These are phyloP conservation scores for Leishmania mexicana DNA, from an alignment of 208 protist genomes.

Conservation along the genomic window DNA sequence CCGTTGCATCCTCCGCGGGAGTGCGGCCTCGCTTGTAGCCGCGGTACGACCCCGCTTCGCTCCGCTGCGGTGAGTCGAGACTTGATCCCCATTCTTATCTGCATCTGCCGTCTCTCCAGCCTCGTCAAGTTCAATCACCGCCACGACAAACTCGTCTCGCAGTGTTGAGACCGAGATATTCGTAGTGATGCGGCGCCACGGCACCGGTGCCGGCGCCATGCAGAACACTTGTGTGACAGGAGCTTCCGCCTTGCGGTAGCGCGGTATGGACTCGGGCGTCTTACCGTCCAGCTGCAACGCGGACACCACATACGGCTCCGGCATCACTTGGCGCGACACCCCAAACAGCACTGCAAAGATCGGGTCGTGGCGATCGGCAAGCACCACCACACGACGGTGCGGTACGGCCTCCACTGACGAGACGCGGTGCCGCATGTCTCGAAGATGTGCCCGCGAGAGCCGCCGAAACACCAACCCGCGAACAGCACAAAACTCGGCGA, in stretches of 20 bases:
- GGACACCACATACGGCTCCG: slow-evolving; percentile 24
- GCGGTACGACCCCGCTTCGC: not conserved
- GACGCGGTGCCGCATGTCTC: slow-evolving; percentile 36
- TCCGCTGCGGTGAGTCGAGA: not conserved
- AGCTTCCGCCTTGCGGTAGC: slow-evolving; percentile 8
- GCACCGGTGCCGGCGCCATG: slow-evolving; percentile 26
- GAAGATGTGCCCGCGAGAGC: slow-evolving; percentile 36
- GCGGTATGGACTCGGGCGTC: slow-evolving; percentile 1
- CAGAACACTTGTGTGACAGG: slow-evolving; percentile 32
- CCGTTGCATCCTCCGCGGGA: not conserved
- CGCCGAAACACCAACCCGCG: slow-evolving; percentile 43
- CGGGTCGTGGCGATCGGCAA: slow-evolving; percentile 51
- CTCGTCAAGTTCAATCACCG: slow-evolving; percentile 20
- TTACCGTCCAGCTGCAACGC: slow-evolving; percentile 13
- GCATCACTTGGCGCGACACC: slow-evolving; percentile 12
- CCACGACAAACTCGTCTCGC: slow-evolving; percentile 27
- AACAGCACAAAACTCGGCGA: slow-evolving; percentile 40
- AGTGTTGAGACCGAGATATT: slow-evolving; percentile 24
- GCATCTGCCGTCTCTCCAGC: not conserved
- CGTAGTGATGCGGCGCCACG: slow-evolving; percentile 31
- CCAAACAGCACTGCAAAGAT: slow-evolving; percentile 47
- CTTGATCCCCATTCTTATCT: not conserved
- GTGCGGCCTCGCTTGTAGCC: not conserved
- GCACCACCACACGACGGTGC: slow-evolving; percentile 46
- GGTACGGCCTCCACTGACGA: slow-evolving; percentile 43